Percentiles rank a stretch among this genome's conserved stretches.
These are phyloP conservation scores for Fomitopsis schrenkii DNA, from an alignment of 1,284 basidiomycete genomes.

Conservation along the genomic window DNA sequence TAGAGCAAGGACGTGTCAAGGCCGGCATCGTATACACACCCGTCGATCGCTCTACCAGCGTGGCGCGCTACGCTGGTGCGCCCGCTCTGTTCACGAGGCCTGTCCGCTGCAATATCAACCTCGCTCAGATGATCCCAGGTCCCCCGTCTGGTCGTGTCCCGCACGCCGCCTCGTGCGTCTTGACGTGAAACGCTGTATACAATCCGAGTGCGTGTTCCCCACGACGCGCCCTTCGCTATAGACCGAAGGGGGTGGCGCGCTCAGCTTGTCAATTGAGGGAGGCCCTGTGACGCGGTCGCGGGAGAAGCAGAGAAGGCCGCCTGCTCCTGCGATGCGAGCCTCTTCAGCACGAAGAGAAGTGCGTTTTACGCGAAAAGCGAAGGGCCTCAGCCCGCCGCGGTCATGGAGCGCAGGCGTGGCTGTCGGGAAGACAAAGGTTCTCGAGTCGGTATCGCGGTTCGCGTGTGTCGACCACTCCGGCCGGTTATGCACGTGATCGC, in stretches of 20 bases:
- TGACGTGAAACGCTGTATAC: not conserved
- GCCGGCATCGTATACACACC: not conserved
- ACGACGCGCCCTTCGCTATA: not conserved
- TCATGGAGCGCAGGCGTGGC: not conserved
- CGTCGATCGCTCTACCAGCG: not conserved
- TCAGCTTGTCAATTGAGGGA: not conserved
- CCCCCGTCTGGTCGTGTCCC: not conserved
- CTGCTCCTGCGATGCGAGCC: not conserved
- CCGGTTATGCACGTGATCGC: no score
- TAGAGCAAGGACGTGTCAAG: not conserved
- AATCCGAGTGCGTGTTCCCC: not conserved
- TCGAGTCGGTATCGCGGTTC: no score
- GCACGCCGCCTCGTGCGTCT: not conserved
- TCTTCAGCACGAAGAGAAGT: not conserved
- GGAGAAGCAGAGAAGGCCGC: not conserved
- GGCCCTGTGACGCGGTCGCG: not conserved
- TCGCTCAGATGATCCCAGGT: not conserved
- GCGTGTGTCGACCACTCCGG: no score
- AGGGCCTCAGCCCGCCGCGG: not conserved
- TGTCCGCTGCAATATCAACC: not conserved
- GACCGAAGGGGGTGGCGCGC: not conserved
- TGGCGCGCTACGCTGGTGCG: not conserved
- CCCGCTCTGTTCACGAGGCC: not conserved
- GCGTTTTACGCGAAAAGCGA: not conserved
- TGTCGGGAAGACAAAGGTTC: no score